phyloP scores from a whole-genome alignment of 139 green algal genomes.

The Chlorella vulgaris region DNA sequence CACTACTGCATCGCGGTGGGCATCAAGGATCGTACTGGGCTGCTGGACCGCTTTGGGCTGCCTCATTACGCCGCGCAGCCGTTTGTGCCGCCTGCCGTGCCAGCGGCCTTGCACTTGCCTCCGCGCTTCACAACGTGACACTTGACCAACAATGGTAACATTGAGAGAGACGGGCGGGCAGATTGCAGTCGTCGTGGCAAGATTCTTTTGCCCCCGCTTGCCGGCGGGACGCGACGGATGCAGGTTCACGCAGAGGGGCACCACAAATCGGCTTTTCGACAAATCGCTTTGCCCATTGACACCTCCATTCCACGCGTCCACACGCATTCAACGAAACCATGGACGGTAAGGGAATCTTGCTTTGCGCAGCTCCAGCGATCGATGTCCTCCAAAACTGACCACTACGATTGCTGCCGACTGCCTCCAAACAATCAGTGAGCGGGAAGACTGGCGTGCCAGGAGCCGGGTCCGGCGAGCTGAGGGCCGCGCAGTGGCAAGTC shows the following conservation, averaged over 20 bases:
- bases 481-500: constrained; percentile 18
- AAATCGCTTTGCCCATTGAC: no score
- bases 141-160: neutral
- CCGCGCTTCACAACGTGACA: constrained; percentile 1
- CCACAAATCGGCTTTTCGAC: no score
- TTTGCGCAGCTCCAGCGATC: no score
- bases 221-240: no score
- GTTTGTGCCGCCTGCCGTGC: neutral
- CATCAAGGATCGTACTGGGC: constrained; percentile 52
- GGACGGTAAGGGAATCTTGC: no score
- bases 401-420: neutral
- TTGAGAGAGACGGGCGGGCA: neutral
- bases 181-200: neutral
- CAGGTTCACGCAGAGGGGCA: no score
- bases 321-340: no score
- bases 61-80: neutral
- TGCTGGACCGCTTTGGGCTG: constrained; percentile 45
- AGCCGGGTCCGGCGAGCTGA: neutral
- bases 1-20: constrained; percentile 88
- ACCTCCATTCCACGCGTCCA: no score
- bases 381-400: no score
- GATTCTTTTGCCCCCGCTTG: no score
- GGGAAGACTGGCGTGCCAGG: neutral
- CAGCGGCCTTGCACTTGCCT: neutral
- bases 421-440: neutral